Evolutionary conservation across 139 green algal species (phyloP).

Genomic region (Closterium sp.): DNA sequence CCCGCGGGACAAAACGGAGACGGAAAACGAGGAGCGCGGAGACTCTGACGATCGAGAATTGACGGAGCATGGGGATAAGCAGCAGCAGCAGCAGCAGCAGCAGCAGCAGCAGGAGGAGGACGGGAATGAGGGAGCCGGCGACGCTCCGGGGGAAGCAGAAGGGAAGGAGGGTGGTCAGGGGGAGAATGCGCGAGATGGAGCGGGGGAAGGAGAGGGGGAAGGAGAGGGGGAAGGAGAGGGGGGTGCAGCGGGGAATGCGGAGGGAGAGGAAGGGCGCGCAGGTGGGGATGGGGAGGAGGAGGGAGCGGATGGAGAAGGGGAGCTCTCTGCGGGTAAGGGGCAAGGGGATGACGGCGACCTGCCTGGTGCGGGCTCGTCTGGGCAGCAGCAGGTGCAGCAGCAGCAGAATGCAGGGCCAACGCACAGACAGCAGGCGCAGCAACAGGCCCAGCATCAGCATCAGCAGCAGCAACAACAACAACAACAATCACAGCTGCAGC

Average conservation of each 20-base stretch:
- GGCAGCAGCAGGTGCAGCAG: slow-evolving; percentile 15
- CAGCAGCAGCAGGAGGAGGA: neutral
- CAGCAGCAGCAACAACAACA: slow-evolving; percentile 30
- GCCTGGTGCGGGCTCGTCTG: neutral
- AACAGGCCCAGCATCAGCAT: slow-evolving; percentile 22
- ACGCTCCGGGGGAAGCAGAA: neutral
- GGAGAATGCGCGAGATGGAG: neutral
- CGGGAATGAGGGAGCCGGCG: too few species aligned
- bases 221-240: neutral
- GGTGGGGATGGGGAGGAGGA: neutral
- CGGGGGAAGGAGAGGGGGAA: neutral
- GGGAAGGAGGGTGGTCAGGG: neutral
- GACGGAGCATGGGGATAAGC: neutral
- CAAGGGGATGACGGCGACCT: neutral
- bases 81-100: neutral
- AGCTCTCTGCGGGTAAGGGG: too few species aligned
- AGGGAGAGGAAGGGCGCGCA: neutral
- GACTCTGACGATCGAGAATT: neutral
- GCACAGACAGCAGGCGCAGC: slow-evolving; percentile 1
- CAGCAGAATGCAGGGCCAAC: neutral
- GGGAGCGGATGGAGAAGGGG: neutral
- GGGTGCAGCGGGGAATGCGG: neutral
- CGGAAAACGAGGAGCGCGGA: neutral
- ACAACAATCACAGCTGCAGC: slow-evolving; percentile 15
- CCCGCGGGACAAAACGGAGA: neutral